Conservation (phyloP, 108 stramenopile genomes). For the Fragilaria crotonensis region DNA sequence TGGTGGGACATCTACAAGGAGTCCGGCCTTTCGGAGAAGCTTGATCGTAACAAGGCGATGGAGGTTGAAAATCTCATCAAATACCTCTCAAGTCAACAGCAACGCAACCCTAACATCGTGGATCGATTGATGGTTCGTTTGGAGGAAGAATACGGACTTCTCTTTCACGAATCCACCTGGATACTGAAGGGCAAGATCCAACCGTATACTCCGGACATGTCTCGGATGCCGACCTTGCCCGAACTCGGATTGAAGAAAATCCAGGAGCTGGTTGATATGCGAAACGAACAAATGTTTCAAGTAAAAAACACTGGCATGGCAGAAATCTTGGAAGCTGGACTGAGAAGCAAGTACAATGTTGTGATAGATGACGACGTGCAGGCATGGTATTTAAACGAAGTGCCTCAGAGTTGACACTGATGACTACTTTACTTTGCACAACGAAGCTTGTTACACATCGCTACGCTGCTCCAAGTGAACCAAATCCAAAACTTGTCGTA, state of each 20-base stretch:
- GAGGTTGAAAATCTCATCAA: no score
- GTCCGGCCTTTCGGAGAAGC: neutral
- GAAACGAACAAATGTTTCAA: neutral
- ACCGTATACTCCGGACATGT: neutral
- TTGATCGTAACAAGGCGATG: neutral
- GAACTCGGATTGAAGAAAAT: neutral
- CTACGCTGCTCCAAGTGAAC: constrained; percentile 59
- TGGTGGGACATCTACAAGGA: neutral
- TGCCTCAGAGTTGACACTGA: no score
- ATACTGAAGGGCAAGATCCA: neutral
- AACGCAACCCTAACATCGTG: neutral
- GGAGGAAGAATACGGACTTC: neutral
- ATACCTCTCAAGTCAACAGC: neutral
- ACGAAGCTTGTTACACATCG: neutral
- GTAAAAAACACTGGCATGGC: neutral
- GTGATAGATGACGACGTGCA: neutral
- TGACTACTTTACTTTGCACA: no score
- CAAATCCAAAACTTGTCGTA: constrained; percentile 88
- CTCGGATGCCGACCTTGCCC: neutral
- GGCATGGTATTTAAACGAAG: neutral
- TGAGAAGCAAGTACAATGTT: neutral
- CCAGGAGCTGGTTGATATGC: neutral
- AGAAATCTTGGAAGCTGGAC: neutral
- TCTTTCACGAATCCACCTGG: neutral
- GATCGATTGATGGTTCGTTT: neutral